Evolutionary conservation across 179 eudicot species (phyloP).

Genomic region (Beta corolliflora): DNA sequence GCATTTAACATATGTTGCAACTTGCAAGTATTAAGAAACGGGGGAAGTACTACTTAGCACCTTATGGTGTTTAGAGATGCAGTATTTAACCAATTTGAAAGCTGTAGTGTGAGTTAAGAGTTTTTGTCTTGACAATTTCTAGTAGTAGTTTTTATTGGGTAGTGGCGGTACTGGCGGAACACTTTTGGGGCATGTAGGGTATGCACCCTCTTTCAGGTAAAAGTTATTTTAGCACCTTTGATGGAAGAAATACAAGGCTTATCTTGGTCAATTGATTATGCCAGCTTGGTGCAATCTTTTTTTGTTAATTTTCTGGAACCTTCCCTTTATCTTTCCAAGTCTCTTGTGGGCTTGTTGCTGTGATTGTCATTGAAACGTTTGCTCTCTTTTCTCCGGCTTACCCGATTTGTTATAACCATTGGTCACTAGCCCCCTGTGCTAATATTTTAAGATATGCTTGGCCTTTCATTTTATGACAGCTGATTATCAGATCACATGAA

Average conservation of each 20-base stretch:
- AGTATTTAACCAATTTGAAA: background rate
- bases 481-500: conserved; percentile 97
- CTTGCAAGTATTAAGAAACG: no score
- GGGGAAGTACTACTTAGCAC: background rate
- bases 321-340: background rate
- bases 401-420: background rate
- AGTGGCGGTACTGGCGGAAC: background rate
- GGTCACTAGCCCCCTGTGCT: conserved; percentile 15
- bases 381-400: background rate
- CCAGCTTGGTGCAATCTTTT: background rate
- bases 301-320: background rate
- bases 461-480: conserved; percentile 39
- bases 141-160: background rate
- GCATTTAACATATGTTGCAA: no score
- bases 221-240: background rate
- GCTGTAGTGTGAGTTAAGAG: background rate
- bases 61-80: background rate
- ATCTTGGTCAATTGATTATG: background rate
- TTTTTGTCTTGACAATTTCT: background rate
- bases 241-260: background rate
- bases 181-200: background rate
- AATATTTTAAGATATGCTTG: conserved; percentile 9
- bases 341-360: background rate
- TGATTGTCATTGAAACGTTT: background rate
- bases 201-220: background rate